These are phyloP conservation scores for Curvularia eragrostidis DNA, from an alignment of 2,329 filamentous ascomycete species.

Conservation along the genomic window DNA sequence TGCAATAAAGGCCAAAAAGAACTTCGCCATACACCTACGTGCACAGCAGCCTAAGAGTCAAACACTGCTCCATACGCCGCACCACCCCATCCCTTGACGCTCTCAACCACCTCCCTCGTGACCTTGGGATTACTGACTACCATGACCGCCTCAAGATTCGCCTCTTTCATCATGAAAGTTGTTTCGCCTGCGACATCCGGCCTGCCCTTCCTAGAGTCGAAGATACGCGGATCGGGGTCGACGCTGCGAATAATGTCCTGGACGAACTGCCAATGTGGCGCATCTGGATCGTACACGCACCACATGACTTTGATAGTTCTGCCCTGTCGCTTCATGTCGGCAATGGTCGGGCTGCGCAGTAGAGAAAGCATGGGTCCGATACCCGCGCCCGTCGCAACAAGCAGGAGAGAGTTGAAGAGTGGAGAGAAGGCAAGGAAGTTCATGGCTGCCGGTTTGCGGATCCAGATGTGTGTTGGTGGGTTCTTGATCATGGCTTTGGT, in stretches of 20 bases:
- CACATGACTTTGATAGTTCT: slow-evolving; percentile 25
- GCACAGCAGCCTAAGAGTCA: slow-evolving; percentile 21
- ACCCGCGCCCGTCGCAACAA: slow-evolving; percentile 34
- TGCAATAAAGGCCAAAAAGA: not conserved
- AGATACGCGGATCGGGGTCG: slow-evolving; percentile 21
- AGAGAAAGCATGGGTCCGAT: slow-evolving; percentile 33
- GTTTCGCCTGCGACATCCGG: slow-evolving; percentile 27
- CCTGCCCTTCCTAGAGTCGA: slow-evolving; percentile 18
- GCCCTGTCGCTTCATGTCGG: slow-evolving; percentile 12
- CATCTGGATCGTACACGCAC: slow-evolving; percentile 21
- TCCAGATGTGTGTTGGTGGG: slow-evolving; percentile 24
- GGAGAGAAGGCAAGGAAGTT: slow-evolving; percentile 32
- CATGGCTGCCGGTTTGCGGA: slow-evolving; percentile 24
- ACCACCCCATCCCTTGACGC: slow-evolving; percentile 17
- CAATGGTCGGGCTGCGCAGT: slow-evolving; percentile 18
- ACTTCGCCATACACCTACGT: not conserved
- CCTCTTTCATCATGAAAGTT: slow-evolving; percentile 1
- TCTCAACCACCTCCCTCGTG: slow-evolving; percentile 24
- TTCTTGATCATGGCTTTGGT: slow-evolving; percentile 25
- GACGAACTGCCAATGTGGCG: slow-evolving; percentile 25
- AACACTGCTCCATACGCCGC: slow-evolving; percentile 35
- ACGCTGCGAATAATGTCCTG: slow-evolving; percentile 19
- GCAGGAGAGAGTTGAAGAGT: slow-evolving; percentile 28
- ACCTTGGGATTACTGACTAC: slow-evolving; percentile 30
- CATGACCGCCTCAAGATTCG: slow-evolving; percentile 25